Base-by-base conservation (phyloP, 345 rosid genomes). In the Lenwebbia sp. region DNA sequence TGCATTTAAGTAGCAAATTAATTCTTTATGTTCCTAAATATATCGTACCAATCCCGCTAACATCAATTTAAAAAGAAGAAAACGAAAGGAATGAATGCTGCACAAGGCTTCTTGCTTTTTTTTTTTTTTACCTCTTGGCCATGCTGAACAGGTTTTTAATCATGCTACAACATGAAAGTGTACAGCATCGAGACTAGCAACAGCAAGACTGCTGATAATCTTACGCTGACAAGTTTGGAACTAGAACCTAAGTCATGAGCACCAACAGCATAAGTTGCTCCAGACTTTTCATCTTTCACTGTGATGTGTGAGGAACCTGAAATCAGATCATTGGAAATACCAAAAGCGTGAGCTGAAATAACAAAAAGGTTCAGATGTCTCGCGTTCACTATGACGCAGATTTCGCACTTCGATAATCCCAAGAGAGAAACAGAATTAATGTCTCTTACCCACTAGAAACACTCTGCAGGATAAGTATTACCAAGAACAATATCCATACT, bases 281-380 rank as follows among this genome's bases (percentile, higher is more conserved):
- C 96, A 4, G 93, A 83, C 5, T 58, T 76, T 55, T 89, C 93
- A 23, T 93, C 98, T 91, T 89, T 93, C 85, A 96, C 84, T 88
- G 91, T 89, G 92, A 96, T 91, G 90, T 91, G 92, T 10, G 98
- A 93, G 55, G 99, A 93, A 88, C 99, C 99, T 96, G 85, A 84
- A 89, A 58, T 23, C 52, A 84, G 85, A 87, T 83, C 83, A 84
- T 37, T 21, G 17, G 86, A 40, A 19, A 50, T 47, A 74, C 44
- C 70, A 5, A 25, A 49, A 78, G 13, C 25, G 82, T 22, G 25
- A 86, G 33, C 53, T 28, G 56, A 54, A 30, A 50, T 74, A 47
- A 60, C 82, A 52, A 86, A 13, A 12, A 74, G 3, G 60, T 62
- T 33, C 55, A 83, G 41, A 13, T 47, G 65, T 65, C 26, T 25